Evolutionary conservation across 352 stramenopile species (phyloP).

Genomic region (Globisporangium nodosum): DNA sequence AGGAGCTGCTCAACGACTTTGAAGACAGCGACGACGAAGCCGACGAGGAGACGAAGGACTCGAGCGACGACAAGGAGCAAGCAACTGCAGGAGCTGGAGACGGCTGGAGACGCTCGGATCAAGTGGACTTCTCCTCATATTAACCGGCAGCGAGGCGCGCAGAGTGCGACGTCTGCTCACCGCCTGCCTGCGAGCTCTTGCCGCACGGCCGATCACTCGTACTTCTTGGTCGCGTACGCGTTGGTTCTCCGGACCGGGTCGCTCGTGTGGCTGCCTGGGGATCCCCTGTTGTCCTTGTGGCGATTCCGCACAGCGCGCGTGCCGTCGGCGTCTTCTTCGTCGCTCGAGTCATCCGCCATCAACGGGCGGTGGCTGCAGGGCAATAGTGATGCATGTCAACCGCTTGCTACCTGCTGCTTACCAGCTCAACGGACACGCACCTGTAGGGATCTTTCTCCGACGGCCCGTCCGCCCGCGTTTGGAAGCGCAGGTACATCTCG

Average conservation of each 20-base stretch:
- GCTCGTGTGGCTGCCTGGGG: slow-evolving; percentile 16
- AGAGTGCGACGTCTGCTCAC: background rate
- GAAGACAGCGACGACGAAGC: slow-evolving; percentile 74
- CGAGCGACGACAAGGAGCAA: slow-evolving; percentile 10
- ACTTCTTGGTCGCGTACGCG: slow-evolving; percentile 43
- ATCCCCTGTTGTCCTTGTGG: slow-evolving; percentile 19
- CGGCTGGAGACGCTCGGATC: slow-evolving; percentile 60
- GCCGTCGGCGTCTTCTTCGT: slow-evolving; percentile 56
- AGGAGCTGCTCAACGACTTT: slow-evolving; percentile 85
- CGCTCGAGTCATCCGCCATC: slow-evolving; percentile 63
- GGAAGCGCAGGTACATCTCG: slow-evolving; percentile 81
- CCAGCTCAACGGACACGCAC: slow-evolving; percentile 15
- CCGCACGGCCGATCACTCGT: slow-evolving; percentile 24
- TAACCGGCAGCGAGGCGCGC: slow-evolving; percentile 14
- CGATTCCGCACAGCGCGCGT: slow-evolving; percentile 34
- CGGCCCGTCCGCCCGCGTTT: slow-evolving; percentile 52
- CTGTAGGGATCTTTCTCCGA: slow-evolving; percentile 55
- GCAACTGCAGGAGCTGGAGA: background rate
- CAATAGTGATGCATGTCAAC: background rate
- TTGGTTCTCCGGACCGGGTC: slow-evolving; percentile 21
- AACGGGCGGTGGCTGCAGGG: slow-evolving; percentile 53
- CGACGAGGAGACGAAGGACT: slow-evolving; percentile 14
- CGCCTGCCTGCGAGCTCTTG: background rate
- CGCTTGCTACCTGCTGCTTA: no score
- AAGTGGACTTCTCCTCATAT: slow-evolving; percentile 68